Conservation (phyloP, 805 yeast genomes). For the Kodamaea laetipori region DNA sequence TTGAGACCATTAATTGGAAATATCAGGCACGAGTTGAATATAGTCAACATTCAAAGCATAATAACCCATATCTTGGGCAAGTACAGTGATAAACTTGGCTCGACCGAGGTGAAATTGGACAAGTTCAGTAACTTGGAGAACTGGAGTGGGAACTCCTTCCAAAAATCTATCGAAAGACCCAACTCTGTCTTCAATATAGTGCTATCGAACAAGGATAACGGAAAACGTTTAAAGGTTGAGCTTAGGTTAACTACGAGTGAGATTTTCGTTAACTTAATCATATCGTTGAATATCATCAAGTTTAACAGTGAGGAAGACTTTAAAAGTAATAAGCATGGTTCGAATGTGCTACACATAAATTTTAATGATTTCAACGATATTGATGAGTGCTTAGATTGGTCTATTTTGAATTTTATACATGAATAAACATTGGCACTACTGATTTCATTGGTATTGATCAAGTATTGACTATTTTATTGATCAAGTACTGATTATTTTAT, state of each 20-base stretch:
- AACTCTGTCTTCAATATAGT: conserved; percentile 30
- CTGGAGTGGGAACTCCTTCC: conserved; percentile 34
- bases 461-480: too few species aligned
- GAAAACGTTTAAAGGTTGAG: conserved; percentile 26
- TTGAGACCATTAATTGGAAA: conserved; percentile 61
- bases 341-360: conserved; percentile 45
- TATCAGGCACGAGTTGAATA: conserved; percentile 52
- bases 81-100: conserved; percentile 17
- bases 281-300: conserved; percentile 38
- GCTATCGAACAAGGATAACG: conserved; percentile 21
- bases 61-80: conserved; percentile 25
- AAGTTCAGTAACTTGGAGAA: conserved; percentile 31
- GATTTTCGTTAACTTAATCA: conserved; percentile 41
- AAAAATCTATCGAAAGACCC: conserved; percentile 43
- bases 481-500: too few species aligned
- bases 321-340: conserved; percentile 31
- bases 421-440: too few species aligned
- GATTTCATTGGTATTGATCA: too few species aligned
- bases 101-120: conserved; percentile 12
- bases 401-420: conserved; percentile 39
- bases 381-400: conserved; percentile 60
- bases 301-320: conserved; percentile 28
- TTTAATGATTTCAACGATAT: conserved; percentile 55
- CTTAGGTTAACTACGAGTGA: conserved; percentile 41
- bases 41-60: conserved; percentile 31